phyloP scores from a whole-genome alignment of 2,329 filamentous ascomycete genomes.

The Penicillium thymicola region DNA sequence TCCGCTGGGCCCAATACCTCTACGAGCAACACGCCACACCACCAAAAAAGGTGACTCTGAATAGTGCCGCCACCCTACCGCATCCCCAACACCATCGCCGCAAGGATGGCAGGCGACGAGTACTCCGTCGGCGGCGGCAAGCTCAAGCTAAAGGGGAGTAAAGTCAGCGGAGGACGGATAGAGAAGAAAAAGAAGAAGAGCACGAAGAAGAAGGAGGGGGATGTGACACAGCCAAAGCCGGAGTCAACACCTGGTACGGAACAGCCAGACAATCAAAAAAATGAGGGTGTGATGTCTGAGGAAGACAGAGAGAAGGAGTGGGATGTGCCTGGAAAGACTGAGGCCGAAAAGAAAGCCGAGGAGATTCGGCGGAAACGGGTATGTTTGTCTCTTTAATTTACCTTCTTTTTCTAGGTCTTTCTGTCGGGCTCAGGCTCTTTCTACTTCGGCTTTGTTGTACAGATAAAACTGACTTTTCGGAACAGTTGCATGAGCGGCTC shows the following conservation, averaged over 20 bases:
- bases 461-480: slow-evolving; percentile 4
- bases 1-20: not conserved
- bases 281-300: slow-evolving; percentile 11
- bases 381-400: slow-evolving; percentile 35
- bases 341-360: slow-evolving; percentile 76
- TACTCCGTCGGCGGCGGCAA: slow-evolving; percentile 69
- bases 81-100: not conserved
- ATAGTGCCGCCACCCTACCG: not conserved
- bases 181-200: slow-evolving; percentile 53
- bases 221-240: slow-evolving; percentile 11
- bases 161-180: slow-evolving; percentile 51
- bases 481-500: slow-evolving; percentile 73
- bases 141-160: slow-evolving; percentile 79
- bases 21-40: not conserved
- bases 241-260: not conserved
- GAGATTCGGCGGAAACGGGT: slow-evolving; percentile 78
- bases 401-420: not conserved
- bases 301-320: slow-evolving; percentile 17
- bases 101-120: slow-evolving; percentile 53
- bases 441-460: slow-evolving; percentile 2
- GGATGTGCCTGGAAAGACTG: slow-evolving; percentile 62
- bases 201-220: slow-evolving; percentile 32
- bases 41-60: not conserved
- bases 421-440: not conserved
- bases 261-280: slow-evolving; percentile 12